phyloP scores from a whole-genome alignment of 2,329 filamentous ascomycete species.

The Penicillium sp. region DNA sequence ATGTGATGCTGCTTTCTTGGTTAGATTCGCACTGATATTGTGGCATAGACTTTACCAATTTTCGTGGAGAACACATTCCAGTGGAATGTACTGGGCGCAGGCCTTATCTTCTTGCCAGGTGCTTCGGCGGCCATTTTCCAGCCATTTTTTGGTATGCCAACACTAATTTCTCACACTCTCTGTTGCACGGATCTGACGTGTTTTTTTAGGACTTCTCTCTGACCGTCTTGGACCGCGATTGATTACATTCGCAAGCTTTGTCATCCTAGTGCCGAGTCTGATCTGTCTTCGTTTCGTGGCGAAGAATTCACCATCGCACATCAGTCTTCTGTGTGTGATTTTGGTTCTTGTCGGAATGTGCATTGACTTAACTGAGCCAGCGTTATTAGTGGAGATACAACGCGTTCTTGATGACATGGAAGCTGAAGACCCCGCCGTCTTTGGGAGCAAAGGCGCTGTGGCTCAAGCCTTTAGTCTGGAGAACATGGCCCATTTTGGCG shows the following conservation, averaged over 20 bases:
- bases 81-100: slow-evolving; percentile 56
- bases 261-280: slow-evolving; percentile 57
- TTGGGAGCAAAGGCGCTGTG: slow-evolving; percentile 54
- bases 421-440: slow-evolving; percentile 65
- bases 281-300: slow-evolving; percentile 63
- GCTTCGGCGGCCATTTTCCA: slow-evolving; percentile 61
- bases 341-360: slow-evolving; percentile 59
- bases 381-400: slow-evolving; percentile 69
- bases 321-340: slow-evolving; percentile 63
- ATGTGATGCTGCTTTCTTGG: background rate
- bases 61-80: slow-evolving; percentile 54
- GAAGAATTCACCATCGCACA: slow-evolving; percentile 57
- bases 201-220: slow-evolving; percentile 44
- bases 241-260: slow-evolving; percentile 55
- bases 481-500: slow-evolving; percentile 58
- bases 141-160: slow-evolving; percentile 49
- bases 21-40: slow-evolving; percentile 12
- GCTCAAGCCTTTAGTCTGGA: slow-evolving; percentile 64
- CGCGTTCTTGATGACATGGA: slow-evolving; percentile 54
- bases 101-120: slow-evolving; percentile 57
- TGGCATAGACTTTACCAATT: slow-evolving; percentile 44
- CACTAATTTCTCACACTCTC: background rate
- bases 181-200: slow-evolving; percentile 14
- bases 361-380: slow-evolving; percentile 58
- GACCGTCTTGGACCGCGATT: slow-evolving; percentile 63